These are phyloP conservation scores for Sordariomycetes sp. DNA, from an alignment of 2,329 filamentous ascomycete genomes.

Conservation along the genomic window DNA sequence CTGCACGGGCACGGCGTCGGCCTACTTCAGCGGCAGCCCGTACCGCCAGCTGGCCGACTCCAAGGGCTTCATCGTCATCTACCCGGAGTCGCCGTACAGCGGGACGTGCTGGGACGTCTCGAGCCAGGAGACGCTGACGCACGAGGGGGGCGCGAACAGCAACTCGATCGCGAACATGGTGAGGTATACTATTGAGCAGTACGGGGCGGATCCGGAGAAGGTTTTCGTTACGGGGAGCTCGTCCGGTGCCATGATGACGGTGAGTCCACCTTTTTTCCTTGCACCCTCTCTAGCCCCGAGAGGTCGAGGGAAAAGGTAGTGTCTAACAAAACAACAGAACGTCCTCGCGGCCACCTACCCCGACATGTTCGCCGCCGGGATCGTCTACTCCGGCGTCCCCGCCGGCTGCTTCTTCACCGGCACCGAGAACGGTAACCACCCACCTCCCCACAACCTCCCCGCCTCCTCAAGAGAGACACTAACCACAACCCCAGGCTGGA, in stretches of 20 bases:
- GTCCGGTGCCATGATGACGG: constrained; percentile 40
- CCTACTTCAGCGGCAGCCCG: constrained; percentile 34
- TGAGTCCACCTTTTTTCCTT: constrained; percentile 8
- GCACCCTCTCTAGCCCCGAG: neutral
- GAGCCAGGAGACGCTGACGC: constrained; percentile 35
- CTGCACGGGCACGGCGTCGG: constrained; percentile 37
- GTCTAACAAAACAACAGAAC: constrained; percentile 13
- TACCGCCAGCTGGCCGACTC: constrained; percentile 32
- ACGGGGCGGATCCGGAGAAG: constrained; percentile 35
- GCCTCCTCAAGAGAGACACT: no score
- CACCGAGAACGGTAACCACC: constrained; percentile 26
- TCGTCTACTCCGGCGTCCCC: constrained; percentile 40
- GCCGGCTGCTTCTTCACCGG: constrained; percentile 40
- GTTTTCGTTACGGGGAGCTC: constrained; percentile 43
- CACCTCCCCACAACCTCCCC: no score
- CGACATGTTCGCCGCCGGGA: constrained; percentile 39
- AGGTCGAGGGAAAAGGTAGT: neutral
- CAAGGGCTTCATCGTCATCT: constrained; percentile 39
- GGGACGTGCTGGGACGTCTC: constrained; percentile 49
- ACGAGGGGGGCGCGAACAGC: constrained; percentile 45
- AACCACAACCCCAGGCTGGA: no score
- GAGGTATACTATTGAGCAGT: constrained; percentile 37
- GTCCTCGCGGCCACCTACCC: constrained; percentile 44
- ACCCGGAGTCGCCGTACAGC: constrained; percentile 27
- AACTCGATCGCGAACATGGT: constrained; percentile 50